Evolutionary conservation across 192 early-diverging fungal genomes (phyloP), one percentile per base, ranked within the genome.

Genomic region (Backusella westeae): DNA sequence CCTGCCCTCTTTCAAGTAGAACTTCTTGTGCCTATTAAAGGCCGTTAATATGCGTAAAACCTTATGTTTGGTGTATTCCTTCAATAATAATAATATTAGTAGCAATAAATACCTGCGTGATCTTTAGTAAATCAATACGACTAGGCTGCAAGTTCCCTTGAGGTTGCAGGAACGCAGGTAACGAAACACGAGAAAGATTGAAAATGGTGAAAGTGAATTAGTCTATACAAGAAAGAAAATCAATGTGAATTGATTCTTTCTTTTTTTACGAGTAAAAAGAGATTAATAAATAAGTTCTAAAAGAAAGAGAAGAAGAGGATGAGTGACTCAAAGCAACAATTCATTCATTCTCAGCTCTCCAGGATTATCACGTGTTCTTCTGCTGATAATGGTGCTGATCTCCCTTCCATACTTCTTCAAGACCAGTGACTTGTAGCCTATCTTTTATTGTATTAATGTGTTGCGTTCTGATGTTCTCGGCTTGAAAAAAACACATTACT

Each of bases 1-100:
- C 44, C 44, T 75, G 74, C 35, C 80, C 75, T 73, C 83, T 85
- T 75, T 87, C 85, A 34, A 87, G 73, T 69, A 81, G 77, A 12
- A 87, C 85, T 49, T 85, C 67, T 42, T 80, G 49, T 23, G 80
- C 82, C 84, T 85, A 67, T 71, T 19, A 39, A 69, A 19, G 8
- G 38, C 26, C n/a, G 10, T 44, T 71, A 4, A 41, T 70, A 15
- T 71, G 29, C 6, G 21, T 44, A 29, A 38, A 41, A 17, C n/a
- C 15, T 29, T 15, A 39, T 39, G 38, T 39, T 39, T 39, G 38
- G 1, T 71, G 10, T 70, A 23, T 34, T 17, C 1, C 10, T 10
- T 39, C 38, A 39, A 39, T 39, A 39, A 12, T 39, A 39, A 12
- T 44, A 39, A 9, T 9, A 39, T 1, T 39, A 1, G 38, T 39